Evolutionary conservation across 257 asterid species (phyloP).

Genomic region (Voacanga thouarsii): DNA sequence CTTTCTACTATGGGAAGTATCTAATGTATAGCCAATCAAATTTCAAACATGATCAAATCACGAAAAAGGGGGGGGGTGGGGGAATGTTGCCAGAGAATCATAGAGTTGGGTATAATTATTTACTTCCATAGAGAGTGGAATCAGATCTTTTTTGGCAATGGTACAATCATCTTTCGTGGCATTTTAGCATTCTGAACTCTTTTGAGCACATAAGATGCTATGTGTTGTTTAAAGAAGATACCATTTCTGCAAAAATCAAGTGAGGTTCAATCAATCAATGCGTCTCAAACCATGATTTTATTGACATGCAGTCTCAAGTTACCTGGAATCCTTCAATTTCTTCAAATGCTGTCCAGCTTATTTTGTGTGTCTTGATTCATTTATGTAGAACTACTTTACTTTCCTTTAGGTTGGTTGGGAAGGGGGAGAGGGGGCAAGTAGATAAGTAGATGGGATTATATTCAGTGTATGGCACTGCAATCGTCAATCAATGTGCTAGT

Average conservation of each 20-base stretch:
- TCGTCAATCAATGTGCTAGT: neutral
- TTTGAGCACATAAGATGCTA: conserved; percentile 17
- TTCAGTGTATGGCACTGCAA: neutral
- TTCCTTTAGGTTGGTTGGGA: neutral
- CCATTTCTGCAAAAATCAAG: conserved; percentile 15
- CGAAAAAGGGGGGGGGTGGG: neutral
- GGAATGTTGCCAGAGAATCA: neutral
- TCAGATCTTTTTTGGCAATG: conserved; percentile 7
- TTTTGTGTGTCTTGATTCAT: neutral
- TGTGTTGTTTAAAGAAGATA: conserved; percentile 22
- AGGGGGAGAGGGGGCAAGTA: too few species aligned
- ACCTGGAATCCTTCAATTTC: conserved; percentile 1
- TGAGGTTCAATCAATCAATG: conserved; percentile 29
- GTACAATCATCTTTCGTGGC: conserved; percentile 3
- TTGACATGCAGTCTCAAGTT: conserved; percentile 14
- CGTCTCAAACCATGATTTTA: conserved; percentile 5
- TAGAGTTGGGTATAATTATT: neutral
- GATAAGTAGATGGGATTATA: too few species aligned
- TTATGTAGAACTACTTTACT: neutral
- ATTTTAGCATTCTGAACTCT: conserved; percentile 5
- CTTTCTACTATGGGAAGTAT: too few species aligned
- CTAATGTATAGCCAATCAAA: neutral
- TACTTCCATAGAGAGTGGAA: conserved; percentile 4
- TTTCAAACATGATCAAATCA: neutral
- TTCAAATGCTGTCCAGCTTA: conserved; percentile 26